Evolutionary conservation across 169 alveolate species (phyloP), one percentile per base, ranked within the genome.

Genomic region (Cryptosporidium sp.): DNA sequence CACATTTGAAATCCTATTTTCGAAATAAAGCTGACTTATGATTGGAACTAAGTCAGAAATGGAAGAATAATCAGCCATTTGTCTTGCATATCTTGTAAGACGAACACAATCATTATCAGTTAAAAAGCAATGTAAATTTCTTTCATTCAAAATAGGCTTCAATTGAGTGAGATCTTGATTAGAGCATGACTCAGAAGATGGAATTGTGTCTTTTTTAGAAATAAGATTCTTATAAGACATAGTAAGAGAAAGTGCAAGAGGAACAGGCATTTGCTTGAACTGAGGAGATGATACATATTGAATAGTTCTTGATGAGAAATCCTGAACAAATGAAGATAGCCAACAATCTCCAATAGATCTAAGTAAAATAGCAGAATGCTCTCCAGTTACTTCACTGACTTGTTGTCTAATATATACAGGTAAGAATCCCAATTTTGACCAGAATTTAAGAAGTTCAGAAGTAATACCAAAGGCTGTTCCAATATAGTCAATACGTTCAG

Each of bases 381-480:
- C 99, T 29, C 99, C 99, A 2, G 99, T 99, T 35, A 97, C 95
- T 61, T 97, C 99, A 92, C 97, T 98, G 37, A 98, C 95, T 48
- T 96, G 96, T 94, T 97, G 98, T 56, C 99, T 94, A 52, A 94
- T 84, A 94, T 97, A 99, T 16, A 98, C 96, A 3, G 99, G 99
- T 35, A 92, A 89, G 87, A 97, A 98, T 12, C 94, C 95, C 75
- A 92, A 93, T 85, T 97, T 97, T 51, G 94, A 86, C 99, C 99
- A 98, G 92, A 98, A 98, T 84, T 97, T 96, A 75, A 93, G 95
- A 31, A 98, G 93, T 60, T 93, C 95, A 62, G 95, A 93, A 29
- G 99, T 97, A n/a, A 98, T 87, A 8, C 99, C 99, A 93, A 97
- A 98, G 60, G 99, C 96, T 0, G 99, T 97, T 14, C 99, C 99